Evolutionary conservation across 805 yeast species (phyloP).

Genomic region (Citeromyces nyonsensis): DNA sequence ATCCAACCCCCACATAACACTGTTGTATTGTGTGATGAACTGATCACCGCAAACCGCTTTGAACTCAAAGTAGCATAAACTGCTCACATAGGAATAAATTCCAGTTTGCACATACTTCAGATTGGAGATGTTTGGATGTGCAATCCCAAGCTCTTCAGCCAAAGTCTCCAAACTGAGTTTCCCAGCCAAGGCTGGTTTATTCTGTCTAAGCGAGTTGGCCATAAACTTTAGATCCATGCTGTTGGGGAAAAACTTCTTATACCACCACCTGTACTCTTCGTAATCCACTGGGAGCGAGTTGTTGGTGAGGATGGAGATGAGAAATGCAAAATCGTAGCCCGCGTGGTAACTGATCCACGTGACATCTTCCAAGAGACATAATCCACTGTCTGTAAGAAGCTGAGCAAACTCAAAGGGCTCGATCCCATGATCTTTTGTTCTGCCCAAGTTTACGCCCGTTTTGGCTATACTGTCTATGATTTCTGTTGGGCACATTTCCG

Average conservation of each 20-base stretch:
- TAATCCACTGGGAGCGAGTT: slow-evolving; percentile 68
- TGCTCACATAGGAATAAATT: slow-evolving; percentile 46
- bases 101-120: slow-evolving; percentile 30
- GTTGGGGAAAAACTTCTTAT: slow-evolving; percentile 62
- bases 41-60: slow-evolving; percentile 10
- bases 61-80: slow-evolving; percentile 50
- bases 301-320: slow-evolving; percentile 63
- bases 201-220: slow-evolving; percentile 9
- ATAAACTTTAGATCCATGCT: slow-evolving; percentile 67
- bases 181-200: slow-evolving; percentile 6
- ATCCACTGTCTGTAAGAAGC: slow-evolving; percentile 71
- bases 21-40: slow-evolving; percentile 8
- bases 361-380: slow-evolving; percentile 53
- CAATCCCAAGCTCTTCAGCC: slow-evolving; percentile 59
- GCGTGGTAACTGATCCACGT: slow-evolving; percentile 88
- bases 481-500: slow-evolving; percentile 80
- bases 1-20: slow-evolving; percentile 15
- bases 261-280: slow-evolving; percentile 60
- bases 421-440: slow-evolving; percentile 66
- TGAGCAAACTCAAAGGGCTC: slow-evolving; percentile 73
- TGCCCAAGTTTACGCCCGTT: slow-evolving; percentile 69
- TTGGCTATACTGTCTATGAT: slow-evolving; percentile 67
- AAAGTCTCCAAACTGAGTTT: slow-evolving; percentile 42
- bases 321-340: slow-evolving; percentile 90
- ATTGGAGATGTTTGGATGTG: slow-evolving; percentile 29